A percentile compares a stretch with the other conserved stretches of the same genome.
These are phyloP conservation scores for Poa annua DNA, from an alignment of 176 grass and related monocot species.

Conservation along the genomic window DNA sequence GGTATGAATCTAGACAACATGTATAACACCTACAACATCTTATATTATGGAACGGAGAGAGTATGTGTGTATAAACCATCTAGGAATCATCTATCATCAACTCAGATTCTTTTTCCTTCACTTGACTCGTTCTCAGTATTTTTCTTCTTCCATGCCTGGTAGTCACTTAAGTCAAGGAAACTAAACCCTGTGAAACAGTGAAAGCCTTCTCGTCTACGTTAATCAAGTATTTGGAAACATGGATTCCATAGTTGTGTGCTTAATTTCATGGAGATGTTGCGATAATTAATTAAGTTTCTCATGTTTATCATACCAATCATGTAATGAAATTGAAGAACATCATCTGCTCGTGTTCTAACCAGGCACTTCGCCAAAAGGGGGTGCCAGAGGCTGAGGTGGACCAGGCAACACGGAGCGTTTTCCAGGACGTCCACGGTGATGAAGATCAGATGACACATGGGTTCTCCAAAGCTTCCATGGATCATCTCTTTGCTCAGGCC, in stretches of 20 bases:
- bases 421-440: constrained; percentile 47
- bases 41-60: no score
- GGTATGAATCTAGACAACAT: no score
- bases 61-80: neutral
- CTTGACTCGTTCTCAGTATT: neutral
- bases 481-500: constrained; percentile 80
- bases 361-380: constrained; percentile 86
- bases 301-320: neutral
- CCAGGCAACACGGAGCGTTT: constrained; percentile 68
- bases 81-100: neutral
- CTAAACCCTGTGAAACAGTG: neutral
- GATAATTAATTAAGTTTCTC: neutral
- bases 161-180: neutral
- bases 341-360: neutral
- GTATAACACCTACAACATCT: no score
- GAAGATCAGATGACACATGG: constrained; percentile 43
- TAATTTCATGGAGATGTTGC: neutral
- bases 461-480: constrained; percentile 72
- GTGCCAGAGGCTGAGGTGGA: constrained; percentile 55
- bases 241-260: neutral
- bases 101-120: neutral
- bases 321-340: neutral
- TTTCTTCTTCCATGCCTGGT: neutral
- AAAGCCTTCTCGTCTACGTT: neutral
- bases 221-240: no score